phyloP scores from a whole-genome alignment of 2,329 filamentous ascomycete species.

The Cercospora zeae-maydis region DNA sequence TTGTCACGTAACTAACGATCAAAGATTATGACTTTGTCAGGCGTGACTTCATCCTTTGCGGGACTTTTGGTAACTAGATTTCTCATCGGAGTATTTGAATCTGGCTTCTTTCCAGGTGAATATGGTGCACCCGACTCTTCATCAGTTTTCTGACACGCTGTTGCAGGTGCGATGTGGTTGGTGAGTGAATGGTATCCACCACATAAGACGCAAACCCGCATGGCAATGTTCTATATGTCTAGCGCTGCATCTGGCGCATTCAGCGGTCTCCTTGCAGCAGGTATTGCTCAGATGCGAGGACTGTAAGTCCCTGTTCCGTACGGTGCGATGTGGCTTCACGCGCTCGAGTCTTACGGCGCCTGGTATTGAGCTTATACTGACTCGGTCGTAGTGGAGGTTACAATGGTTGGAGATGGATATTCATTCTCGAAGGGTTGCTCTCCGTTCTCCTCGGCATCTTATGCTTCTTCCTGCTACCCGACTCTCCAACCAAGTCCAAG shows the following conservation, averaged over 20 bases:
- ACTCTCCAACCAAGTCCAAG: constrained; percentile 48
- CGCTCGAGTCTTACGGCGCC: too few relatives aligned
- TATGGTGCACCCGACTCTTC: too few relatives aligned
- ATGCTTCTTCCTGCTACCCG: constrained; percentile 53
- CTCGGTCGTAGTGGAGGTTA: constrained; percentile 29
- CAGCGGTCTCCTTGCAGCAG: constrained; percentile 27
- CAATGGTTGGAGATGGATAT: constrained; percentile 44
- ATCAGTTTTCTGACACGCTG: constrained; percentile 40
- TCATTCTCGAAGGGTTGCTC: constrained; percentile 53
- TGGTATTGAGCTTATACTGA: neutral
- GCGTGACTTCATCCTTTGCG: constrained; percentile 67
- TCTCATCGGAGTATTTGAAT: constrained; percentile 70
- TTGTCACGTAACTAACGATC: neutral
- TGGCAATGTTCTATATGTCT: constrained; percentile 25
- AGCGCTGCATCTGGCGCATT: constrained; percentile 26
- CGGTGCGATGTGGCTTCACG: too few relatives aligned
- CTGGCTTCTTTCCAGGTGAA: constrained; percentile 56
- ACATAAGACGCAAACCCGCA: constrained; percentile 21
- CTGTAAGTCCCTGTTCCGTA: constrained; percentile 9
- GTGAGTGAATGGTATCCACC: constrained; percentile 29
- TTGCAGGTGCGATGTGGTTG: constrained; percentile 40
- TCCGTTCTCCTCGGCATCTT: constrained; percentile 50
- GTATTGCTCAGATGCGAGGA: constrained; percentile 38
- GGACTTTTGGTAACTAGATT: constrained; percentile 75
- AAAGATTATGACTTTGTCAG: constrained; percentile 25